Conservation (phyloP, 768 basidiomycete genomes). For the Leccinellum albellum region DNA sequence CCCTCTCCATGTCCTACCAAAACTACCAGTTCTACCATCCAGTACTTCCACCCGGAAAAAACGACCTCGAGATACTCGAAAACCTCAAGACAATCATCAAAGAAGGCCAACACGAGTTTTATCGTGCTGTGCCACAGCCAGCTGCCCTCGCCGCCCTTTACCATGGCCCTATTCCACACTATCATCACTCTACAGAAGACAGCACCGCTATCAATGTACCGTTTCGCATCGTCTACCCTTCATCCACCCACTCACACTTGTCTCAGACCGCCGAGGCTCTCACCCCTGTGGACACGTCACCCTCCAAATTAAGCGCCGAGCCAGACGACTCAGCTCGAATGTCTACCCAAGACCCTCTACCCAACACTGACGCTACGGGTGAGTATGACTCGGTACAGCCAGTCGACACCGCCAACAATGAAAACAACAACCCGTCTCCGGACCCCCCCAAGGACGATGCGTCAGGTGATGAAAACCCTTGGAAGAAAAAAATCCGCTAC, state of each 20-base stretch:
- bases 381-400: conserved; percentile 29
- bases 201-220: conserved; percentile 33
- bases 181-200: conserved; percentile 1
- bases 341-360: conserved; percentile 1
- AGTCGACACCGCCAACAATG: conserved; percentile 10
- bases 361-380: conserved; percentile 17
- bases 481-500: conserved; percentile 28
- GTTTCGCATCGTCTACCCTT: conserved; percentile 11
- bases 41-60: conserved; percentile 50
- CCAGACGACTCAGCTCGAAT: conserved; percentile 5
- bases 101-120: conserved; percentile 68
- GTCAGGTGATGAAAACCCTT: conserved; percentile 22
- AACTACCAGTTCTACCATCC: conserved; percentile 31
- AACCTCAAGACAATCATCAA: conserved; percentile 72
- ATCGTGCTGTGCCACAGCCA: conserved; percentile 63
- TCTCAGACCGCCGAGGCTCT: conserved; percentile 9
- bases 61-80: conserved; percentile 71
- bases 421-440: conserved; percentile 16
- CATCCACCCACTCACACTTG: conserved; percentile 8
- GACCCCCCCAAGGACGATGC: conserved; percentile 32
- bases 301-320: conserved; percentile 18
- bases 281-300: conserved; percentile 19
- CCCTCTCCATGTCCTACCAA: conserved; percentile 39
- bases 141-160: conserved; percentile 61
- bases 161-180: conserved; percentile 43